Base-by-base conservation (phyloP, 2,329 filamentous ascomycete species). In the Ceratocystis albifundus region DNA sequence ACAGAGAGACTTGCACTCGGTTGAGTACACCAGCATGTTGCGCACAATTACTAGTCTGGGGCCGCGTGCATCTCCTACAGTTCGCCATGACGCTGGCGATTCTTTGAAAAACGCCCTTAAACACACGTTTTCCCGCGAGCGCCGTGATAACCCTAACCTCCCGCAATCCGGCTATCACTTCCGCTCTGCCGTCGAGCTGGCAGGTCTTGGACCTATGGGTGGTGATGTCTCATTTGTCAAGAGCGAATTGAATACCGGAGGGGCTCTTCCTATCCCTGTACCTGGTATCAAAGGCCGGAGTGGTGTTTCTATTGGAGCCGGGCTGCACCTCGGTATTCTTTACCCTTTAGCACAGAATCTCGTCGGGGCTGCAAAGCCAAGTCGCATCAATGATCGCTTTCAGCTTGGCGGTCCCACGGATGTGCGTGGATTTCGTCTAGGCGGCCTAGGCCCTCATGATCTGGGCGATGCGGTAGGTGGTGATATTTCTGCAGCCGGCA, bases 181-280 rank as follows among this genome's bases (percentile, higher is more conserved):
- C 32, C 91, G 90, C 74, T 85, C 88, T 0, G 79, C 85, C 28
- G 84, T 88, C 32, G 93, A 97, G 73, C 75, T 97, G n/a, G 93
- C 94, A 1, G 93, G 94, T 10, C 85, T 88, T 75, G 91, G 93
- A 0, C 86, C 88, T 0, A 78, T 99, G 20, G 84, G 84, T 69
- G 94, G 94, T 48, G 94, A 97, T 71, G 91, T 96, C 0, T 87
- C 88, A n/a, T 97, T 96, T 75, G 90, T 85, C 75, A 99, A 96
- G 77, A 85, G 86, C n/a, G 92, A 97, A 74, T 72, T 93, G 17
- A 93, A 97, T 75, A 80, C 90, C 1, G 86, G 90, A 69, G 84
- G 84, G 66, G 90, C 90, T 1, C 68, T 93, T 0, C 87, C 92
- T 0, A 79, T 96, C 25, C 80, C 86, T 0, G 77, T 94, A 15